phyloP scores from a whole-genome alignment of 306 rosid genomes.

The Lathyrus tuberosus region DNA sequence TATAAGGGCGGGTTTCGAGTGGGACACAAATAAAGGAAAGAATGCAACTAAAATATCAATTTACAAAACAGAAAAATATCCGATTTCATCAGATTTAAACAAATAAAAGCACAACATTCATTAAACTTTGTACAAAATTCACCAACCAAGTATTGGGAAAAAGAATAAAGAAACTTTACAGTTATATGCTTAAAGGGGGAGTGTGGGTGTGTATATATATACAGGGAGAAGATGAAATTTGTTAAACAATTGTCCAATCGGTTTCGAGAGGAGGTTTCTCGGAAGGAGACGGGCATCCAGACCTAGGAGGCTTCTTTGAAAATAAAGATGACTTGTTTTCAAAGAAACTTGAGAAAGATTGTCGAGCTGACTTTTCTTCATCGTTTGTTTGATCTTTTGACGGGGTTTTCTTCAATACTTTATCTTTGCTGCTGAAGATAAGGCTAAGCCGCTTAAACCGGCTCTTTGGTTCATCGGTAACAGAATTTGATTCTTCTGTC shows the following conservation, averaged over 20 bases:
- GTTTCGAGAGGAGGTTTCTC: conserved; percentile 46
- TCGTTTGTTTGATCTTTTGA: conserved; percentile 48
- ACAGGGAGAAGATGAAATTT: conserved; percentile 27
- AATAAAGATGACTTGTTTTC: conserved; percentile 81
- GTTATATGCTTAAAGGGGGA: conserved; percentile 40
- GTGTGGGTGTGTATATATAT: background rate
- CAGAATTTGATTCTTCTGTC: conserved; percentile 55
- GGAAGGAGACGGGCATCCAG: conserved; percentile 46
- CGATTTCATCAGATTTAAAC: conserved; percentile 18
- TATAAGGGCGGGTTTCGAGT: background rate
- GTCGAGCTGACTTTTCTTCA: conserved; percentile 55
- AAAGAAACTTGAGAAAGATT: conserved; percentile 77
- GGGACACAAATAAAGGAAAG: background rate
- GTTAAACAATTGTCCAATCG: conserved; percentile 59
- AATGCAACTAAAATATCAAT: background rate
- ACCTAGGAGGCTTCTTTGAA: conserved; percentile 71
- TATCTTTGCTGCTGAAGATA: conserved; percentile 76
- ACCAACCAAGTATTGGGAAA: conserved; percentile 11
- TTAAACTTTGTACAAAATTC: conserved; percentile 26
- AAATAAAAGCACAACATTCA: conserved; percentile 28
- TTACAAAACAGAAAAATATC: background rate
- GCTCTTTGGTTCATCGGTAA: conserved; percentile 56
- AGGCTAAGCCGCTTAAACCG: conserved; percentile 70
- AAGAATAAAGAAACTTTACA: conserved; percentile 58
- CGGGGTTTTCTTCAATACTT: conserved; percentile 46